phyloP scores from a whole-genome alignment of 495 filamentous ascomycete species.

The Wilcoxina mikolae region DNA sequence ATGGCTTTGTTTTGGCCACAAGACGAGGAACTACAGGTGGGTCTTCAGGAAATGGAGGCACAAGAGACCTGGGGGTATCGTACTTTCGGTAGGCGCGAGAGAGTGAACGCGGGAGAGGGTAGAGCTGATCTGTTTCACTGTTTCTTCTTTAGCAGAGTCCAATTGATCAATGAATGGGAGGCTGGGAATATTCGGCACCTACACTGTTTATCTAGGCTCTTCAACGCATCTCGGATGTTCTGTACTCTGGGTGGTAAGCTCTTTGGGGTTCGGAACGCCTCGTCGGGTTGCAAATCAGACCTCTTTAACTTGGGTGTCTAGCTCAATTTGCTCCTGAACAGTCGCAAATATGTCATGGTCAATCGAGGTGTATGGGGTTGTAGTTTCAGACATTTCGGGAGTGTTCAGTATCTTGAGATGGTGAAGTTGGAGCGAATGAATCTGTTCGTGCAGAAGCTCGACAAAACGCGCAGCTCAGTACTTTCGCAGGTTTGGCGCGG shows the following conservation, averaged over 20 bases:
- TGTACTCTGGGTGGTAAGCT: slow-evolving; percentile 20
- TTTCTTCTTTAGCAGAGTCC: slow-evolving; percentile 19
- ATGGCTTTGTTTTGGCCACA: slow-evolving; percentile 38
- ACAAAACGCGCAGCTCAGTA: too few species aligned
- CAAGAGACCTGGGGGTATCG: slow-evolving; percentile 23
- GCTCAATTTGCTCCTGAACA: slow-evolving; percentile 79
- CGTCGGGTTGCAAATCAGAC: slow-evolving; percentile 31
- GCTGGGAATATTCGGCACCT: slow-evolving; percentile 9
- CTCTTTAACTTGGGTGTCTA: slow-evolving; percentile 66
- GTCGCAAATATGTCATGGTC: slow-evolving; percentile 73
- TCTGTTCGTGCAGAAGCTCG: too few species aligned
- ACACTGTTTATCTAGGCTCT: slow-evolving; percentile 61
- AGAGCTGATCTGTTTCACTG: slow-evolving; percentile 55
- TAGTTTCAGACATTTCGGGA: too few species aligned
- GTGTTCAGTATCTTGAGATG: too few species aligned
- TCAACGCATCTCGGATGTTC: slow-evolving; percentile 65
- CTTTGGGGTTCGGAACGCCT: not conserved
- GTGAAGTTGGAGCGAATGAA: too few species aligned
- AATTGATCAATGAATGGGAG: not conserved
- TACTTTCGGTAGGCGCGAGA: slow-evolving; percentile 62
- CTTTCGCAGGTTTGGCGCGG: too few species aligned
- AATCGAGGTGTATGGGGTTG: slow-evolving; percentile 28
- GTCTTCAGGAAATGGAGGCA: slow-evolving; percentile 3
- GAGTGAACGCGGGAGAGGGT: slow-evolving; percentile 80
- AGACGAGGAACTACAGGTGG: slow-evolving; percentile 32